phyloP scores from a whole-genome alignment of 2,329 filamentous ascomycete genomes.

The Diaporthe sp. region DNA sequence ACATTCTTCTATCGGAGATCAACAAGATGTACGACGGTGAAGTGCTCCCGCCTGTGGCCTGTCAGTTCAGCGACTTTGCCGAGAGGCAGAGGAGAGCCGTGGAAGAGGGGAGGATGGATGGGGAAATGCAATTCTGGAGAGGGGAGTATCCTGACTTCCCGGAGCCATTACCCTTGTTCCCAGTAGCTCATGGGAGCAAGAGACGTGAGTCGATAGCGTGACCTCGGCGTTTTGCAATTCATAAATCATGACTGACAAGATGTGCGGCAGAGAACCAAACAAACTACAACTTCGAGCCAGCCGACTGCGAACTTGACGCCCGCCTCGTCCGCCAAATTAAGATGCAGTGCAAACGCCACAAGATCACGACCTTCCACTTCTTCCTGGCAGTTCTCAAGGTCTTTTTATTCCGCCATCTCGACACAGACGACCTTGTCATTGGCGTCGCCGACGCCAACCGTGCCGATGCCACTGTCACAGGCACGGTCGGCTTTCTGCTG shows the following conservation, averaged over 20 bases:
- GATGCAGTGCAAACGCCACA: conserved; percentile 21
- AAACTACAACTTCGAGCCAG: conserved; percentile 21
- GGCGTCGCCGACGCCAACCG: conserved; percentile 61
- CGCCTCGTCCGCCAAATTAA: conserved; percentile 25
- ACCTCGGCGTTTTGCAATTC: not conserved
- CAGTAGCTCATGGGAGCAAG: conserved; percentile 24
- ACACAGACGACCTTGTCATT: conserved; percentile 56
- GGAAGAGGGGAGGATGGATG: conserved; percentile 35
- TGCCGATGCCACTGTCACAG: conserved; percentile 49
- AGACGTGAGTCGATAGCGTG: not conserved
- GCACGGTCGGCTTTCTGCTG: conserved; percentile 59
- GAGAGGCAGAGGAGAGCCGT: conserved; percentile 17
- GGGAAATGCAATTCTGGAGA: conserved; percentile 27
- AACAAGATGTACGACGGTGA: conserved; percentile 18
- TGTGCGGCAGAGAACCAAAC: conserved; percentile 7
- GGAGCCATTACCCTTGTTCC: conserved; percentile 24
- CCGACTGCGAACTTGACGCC: not conserved
- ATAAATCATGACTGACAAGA: not conserved
- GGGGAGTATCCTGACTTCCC: conserved; percentile 14
- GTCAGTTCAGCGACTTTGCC: conserved; percentile 43
- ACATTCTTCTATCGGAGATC: conserved; percentile 26
- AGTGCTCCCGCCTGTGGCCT: not conserved
- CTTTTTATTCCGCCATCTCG: conserved; percentile 51
- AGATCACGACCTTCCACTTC: conserved; percentile 56
- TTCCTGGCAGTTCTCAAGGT: conserved; percentile 56